Conservation (phyloP, 148 eudicot genomes). For the Amaranthus palmeri region DNA sequence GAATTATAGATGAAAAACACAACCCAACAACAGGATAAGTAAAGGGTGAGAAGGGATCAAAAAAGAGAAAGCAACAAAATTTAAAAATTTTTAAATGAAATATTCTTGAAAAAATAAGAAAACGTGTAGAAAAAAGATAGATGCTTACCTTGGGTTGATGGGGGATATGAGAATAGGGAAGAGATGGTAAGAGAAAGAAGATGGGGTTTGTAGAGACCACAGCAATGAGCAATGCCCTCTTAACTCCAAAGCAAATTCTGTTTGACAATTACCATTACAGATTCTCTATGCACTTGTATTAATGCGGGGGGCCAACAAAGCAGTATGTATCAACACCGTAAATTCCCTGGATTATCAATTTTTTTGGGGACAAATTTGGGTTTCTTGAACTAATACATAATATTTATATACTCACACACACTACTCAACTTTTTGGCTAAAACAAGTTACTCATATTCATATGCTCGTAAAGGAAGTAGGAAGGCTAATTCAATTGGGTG, state of each 20-base stretch:
- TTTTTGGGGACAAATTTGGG: too few relatives aligned
- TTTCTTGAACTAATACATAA: too few relatives aligned
- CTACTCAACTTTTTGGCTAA: too few relatives aligned
- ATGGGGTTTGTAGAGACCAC: slow-evolving; percentile 16
- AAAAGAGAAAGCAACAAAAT: background rate
- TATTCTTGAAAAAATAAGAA: background rate
- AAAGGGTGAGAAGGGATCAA: slow-evolving; percentile 15
- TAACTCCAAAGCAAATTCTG: slow-evolving; percentile 3
- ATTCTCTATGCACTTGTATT: slow-evolving; percentile 25
- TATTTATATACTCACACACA: too few relatives aligned
- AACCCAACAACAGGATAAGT: background rate
- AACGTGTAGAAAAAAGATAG: slow-evolving; percentile 6
- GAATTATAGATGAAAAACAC: slow-evolving; percentile 8
- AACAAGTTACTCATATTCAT: too few relatives aligned
- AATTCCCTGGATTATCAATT: background rate
- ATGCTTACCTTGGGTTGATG: slow-evolving; percentile 27
- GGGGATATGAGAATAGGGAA: slow-evolving; percentile 9
- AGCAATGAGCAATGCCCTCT: too few relatives aligned
- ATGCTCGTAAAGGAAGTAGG: too few relatives aligned
- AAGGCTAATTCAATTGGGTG: too few relatives aligned
- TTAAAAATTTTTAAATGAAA: slow-evolving; percentile 8
- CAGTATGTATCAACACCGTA: slow-evolving; percentile 13
- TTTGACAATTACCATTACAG: slow-evolving; percentile 4
- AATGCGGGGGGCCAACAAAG: slow-evolving; percentile 10
- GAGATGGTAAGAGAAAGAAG: background rate